Conservation (phyloP, 768 basidiomycete species). For the Rhodotorula paludigena region DNA sequence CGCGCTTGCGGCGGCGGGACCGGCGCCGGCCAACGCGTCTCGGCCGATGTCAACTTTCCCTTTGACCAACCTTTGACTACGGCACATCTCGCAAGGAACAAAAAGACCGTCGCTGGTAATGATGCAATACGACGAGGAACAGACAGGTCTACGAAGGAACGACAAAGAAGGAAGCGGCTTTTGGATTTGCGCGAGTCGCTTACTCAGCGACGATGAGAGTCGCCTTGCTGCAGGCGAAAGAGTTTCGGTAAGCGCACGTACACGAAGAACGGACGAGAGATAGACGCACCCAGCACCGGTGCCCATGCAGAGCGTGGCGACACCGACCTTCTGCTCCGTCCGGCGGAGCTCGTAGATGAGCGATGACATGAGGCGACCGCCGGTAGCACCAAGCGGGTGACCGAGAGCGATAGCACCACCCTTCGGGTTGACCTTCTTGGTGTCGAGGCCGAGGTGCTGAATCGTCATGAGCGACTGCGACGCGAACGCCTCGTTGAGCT, state of each 20-base stretch:
- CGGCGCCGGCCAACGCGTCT: too few relatives aligned
- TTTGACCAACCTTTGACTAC: too few relatives aligned
- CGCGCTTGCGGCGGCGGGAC: too few relatives aligned
- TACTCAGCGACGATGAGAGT: constrained; percentile 72
- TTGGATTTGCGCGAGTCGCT: neutral
- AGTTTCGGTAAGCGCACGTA: neutral
- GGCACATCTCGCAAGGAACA: too few relatives aligned
- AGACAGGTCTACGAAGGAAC: neutral
- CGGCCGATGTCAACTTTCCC: too few relatives aligned
- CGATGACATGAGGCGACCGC: constrained; percentile 81
- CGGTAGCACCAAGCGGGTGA: constrained; percentile 48
- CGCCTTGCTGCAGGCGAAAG: constrained; percentile 55
- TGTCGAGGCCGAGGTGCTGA: constrained; percentile 47
- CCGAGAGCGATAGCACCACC: constrained; percentile 50
- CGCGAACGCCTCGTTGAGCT: constrained; percentile 46
- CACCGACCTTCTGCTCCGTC: constrained; percentile 69
- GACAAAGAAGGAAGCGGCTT: neutral
- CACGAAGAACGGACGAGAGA: too few relatives aligned
- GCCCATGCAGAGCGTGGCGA: constrained; percentile 87
- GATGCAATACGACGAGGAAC: neutral
- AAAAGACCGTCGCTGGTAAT: neutral
- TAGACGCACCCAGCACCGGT: constrained; percentile 62
- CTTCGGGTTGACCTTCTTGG: constrained; percentile 49
- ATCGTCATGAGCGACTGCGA: constrained; percentile 50
- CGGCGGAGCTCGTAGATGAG: constrained; percentile 71